Conservation (phyloP, 345 rosid genomes). For the Iberis pinnata region DNA sequence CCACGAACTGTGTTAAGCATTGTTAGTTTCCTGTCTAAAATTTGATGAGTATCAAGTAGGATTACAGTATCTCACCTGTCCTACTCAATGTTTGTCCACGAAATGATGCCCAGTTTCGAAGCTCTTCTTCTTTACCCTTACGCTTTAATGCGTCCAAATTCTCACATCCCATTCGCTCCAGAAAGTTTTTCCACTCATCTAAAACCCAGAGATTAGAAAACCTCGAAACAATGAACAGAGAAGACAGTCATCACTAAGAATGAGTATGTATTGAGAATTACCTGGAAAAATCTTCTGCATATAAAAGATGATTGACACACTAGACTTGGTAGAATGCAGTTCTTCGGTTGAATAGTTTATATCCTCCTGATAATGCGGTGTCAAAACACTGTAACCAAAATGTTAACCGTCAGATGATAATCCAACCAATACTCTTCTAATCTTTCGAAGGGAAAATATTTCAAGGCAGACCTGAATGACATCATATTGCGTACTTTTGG, state of each 20-base stretch:
- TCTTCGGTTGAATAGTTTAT: conserved; percentile 64
- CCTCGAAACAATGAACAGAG: background rate
- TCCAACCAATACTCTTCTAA: background rate
- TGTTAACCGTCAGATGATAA: conserved; percentile 19
- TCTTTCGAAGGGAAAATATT: background rate
- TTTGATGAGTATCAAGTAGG: background rate
- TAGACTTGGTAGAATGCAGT: conserved; percentile 57
- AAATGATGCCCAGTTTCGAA: conserved; percentile 89
- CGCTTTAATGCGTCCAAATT: conserved; percentile 40
- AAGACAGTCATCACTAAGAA: conserved; percentile 1
- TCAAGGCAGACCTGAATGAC: conserved; percentile 77
- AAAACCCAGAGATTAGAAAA: conserved; percentile 14
- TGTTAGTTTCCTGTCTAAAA: conserved; percentile 1
- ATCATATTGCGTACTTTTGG: conserved; percentile 85
- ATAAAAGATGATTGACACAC: conserved; percentile 73
- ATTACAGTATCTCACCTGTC: conserved; percentile 50
- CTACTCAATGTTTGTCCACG: conserved; percentile 93
- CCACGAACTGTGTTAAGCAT: conserved; percentile 69
- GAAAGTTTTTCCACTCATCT: conserved; percentile 95
- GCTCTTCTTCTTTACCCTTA: conserved; percentile 49
- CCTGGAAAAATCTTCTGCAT: conserved; percentile 91
- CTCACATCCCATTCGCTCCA: conserved; percentile 72
- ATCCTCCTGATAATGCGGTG: conserved; percentile 90
- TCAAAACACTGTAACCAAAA: conserved; percentile 58
- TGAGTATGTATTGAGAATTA: conserved; percentile 9